These are phyloP conservation scores for Peronospora farinosa DNA, from an alignment of 352 stramenopile species.

Conservation along the genomic window DNA sequence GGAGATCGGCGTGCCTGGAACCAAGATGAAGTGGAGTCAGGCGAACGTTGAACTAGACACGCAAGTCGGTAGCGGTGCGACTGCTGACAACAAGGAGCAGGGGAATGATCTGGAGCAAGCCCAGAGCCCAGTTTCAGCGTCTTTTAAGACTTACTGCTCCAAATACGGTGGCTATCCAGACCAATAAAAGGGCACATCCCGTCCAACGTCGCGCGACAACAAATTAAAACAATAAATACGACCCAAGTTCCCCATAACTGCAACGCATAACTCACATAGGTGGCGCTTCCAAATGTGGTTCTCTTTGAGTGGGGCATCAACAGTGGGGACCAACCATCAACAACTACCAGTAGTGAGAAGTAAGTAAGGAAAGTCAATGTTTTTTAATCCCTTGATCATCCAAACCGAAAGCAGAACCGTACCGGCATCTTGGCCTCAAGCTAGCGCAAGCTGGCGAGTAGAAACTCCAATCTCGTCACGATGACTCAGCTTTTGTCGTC, in stretches of 20 bases:
- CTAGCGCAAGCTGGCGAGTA: too few species aligned
- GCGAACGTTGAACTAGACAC: constrained; percentile 23
- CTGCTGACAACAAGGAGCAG: constrained; percentile 12
- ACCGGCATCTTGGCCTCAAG: constrained; percentile 10
- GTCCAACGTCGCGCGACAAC: constrained; percentile 7
- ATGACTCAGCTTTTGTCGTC: neutral
- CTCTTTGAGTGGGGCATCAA: constrained; percentile 11
- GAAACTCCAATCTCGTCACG: constrained; percentile 1
- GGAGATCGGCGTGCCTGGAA: constrained; percentile 16
- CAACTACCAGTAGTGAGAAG: constrained; percentile 10
- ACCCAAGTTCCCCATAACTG: constrained; percentile 2
- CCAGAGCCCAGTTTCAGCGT: constrained; percentile 29
- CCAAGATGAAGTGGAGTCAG: constrained; percentile 37
- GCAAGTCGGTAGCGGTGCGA: constrained; percentile 11
- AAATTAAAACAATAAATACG: constrained; percentile 25
- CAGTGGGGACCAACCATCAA: constrained; percentile 10
- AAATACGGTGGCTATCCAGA: constrained; percentile 83
- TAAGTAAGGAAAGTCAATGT: constrained; percentile 32
- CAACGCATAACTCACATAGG: constrained; percentile 27
- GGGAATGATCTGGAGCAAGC: constrained; percentile 19
- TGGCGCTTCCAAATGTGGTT: constrained; percentile 7
- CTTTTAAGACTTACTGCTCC: constrained; percentile 79
- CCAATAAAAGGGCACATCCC: constrained; percentile 9
- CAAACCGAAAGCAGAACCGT: constrained; percentile 21
- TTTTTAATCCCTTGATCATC: constrained; percentile 30